Evolutionary conservation across 805 yeast species (phyloP).

Genomic region (Yueomyces sinensis): DNA sequence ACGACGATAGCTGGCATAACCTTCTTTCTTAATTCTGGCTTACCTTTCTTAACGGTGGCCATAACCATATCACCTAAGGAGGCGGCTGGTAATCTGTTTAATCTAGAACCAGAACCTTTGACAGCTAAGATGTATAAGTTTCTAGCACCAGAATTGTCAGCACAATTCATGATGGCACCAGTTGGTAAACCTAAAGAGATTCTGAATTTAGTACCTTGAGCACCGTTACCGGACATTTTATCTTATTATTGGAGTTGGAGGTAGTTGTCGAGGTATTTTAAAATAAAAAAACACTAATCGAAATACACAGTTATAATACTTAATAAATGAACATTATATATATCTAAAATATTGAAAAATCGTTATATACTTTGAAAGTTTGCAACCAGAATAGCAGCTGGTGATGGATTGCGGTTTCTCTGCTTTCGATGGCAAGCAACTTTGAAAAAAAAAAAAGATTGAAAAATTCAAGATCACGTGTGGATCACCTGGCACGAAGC

Average conservation of each 20-base stretch:
- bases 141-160: constrained; percentile 99
- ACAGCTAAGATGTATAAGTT: constrained; percentile 97
- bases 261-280: background rate
- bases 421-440: too few species aligned
- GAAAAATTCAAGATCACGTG: too few species aligned
- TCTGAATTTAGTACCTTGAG: constrained; percentile 99
- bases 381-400: too few species aligned
- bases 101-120: constrained; percentile 98
- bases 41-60: constrained; percentile 99
- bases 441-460: too few species aligned
- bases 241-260: constrained; percentile 11
- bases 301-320: too few species aligned
- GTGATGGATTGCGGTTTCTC: too few species aligned
- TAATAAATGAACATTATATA: too few species aligned
- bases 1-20: constrained; percentile 99
- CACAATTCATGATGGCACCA: constrained; percentile 99
- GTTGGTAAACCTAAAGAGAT: constrained; percentile 99
- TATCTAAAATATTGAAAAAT: too few species aligned
- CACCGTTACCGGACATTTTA: constrained; percentile 83
- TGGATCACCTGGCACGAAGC: too few species aligned
- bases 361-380: too few species aligned
- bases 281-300: too few species aligned
- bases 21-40: constrained; percentile 99
- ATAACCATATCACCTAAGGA: constrained; percentile 99
- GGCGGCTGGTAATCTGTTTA: constrained; percentile 99